A percentile compares a stretch with the other conserved stretches of the same genome.
These are phyloP conservation scores for Coemansia sp. DNA, from an alignment of 192 early-diverging fungal genomes.

Conservation along the genomic window DNA sequence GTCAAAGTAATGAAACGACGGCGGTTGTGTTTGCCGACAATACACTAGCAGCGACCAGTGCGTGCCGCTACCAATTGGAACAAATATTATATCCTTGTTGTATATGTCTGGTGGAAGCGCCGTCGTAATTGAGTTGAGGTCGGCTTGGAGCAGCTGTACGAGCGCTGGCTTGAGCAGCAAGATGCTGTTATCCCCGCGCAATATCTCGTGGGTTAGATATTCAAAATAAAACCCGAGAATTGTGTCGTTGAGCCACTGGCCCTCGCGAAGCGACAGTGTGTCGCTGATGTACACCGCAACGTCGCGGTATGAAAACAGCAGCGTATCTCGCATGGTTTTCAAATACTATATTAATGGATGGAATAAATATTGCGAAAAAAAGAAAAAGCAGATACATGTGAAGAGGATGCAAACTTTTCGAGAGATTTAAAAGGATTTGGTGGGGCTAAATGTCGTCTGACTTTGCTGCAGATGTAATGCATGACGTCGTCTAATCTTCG, in stretches of 20 bases:
- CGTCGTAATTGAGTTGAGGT: slow-evolving; percentile 2
- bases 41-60: slow-evolving; percentile 49
- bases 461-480: background rate
- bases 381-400: background rate
- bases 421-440: background rate
- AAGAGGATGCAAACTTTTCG: background rate
- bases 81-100: slow-evolving; percentile 21
- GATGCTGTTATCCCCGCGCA: slow-evolving; percentile 19
- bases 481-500: background rate
- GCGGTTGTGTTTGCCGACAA: background rate
- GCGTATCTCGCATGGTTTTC: slow-evolving; percentile 1
- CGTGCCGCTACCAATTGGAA: slow-evolving; percentile 26
- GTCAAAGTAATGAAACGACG: slow-evolving; percentile 48
- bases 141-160: slow-evolving; percentile 24
- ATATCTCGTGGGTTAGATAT: slow-evolving; percentile 39
- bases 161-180: slow-evolving; percentile 40
- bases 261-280: slow-evolving; percentile 31
- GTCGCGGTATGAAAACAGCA: slow-evolving; percentile 37
- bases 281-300: slow-evolving; percentile 32
- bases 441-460: background rate
- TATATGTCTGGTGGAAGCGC: slow-evolving; percentile 23
- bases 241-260: slow-evolving; percentile 42
- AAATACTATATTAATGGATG: background rate
- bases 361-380: background rate
- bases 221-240: slow-evolving; percentile 52